Evolutionary conservation across 306 rosid species (phyloP), one percentile per base, ranked within the genome.

Genomic region (Trifolium fragiferum): DNA sequence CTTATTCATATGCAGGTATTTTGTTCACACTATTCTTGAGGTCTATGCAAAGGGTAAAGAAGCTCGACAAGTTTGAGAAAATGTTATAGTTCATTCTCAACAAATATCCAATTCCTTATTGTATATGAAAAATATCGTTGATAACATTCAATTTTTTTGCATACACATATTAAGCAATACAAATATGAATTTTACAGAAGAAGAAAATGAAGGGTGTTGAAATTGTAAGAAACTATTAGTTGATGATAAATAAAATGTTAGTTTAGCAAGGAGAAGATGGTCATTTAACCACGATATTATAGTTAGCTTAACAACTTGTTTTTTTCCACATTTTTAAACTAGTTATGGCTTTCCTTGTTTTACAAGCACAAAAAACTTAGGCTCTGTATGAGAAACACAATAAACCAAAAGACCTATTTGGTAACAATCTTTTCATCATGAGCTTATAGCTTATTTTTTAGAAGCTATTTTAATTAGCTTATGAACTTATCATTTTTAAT

Each of bases 51-150:
- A 79, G 93, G 83, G 92, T 86, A 73, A 86, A 85, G 78, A 81
- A 4, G 80, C 98, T 93, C 37, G 97, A 90, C 10, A 93, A 89
- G 72, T 75, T 90, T 63, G 97, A 90, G 89, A 87, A 87, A 51
- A 90, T 93, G 97, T 80, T 90, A 27, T 90, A 74, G 76, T 79
- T 62, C 46, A 10, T 68, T 38, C 37, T 8, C 66, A 47, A 15
- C 41, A 58, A 69, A 49, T 37, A 12, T 50, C 65, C 76, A 53
- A 70, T 70, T 76, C 83, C 68, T 53, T 80, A 69, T 25, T 37
- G 62, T 27, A 59, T 68, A 51, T 68, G 72, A 54, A 16, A 49
- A 68, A 50, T 46, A 15, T 53, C 7, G 25, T 51, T 76, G 19
- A 60, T 63, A 12, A 12, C 46, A 66, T 74, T 78, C 58, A 62